These are phyloP conservation scores for Fusarium cicatricum DNA, from an alignment of 2,329 filamentous ascomycete genomes.

Conservation along the genomic window DNA sequence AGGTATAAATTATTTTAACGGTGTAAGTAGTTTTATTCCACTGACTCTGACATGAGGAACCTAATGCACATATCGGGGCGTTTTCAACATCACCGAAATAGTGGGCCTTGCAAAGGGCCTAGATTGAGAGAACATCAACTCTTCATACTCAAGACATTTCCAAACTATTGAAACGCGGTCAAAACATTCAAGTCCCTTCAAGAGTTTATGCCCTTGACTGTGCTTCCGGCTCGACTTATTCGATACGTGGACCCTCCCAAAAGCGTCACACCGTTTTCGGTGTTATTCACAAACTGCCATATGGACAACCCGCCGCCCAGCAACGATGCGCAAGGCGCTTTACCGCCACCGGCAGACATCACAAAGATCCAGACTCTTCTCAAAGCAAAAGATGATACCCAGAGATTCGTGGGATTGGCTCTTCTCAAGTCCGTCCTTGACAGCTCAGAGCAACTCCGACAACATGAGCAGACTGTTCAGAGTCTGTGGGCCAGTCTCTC, in stretches of 20 bases:
- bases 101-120: slow-evolving; percentile 20
- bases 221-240: too few species aligned
- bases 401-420: slow-evolving; percentile 72
- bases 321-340: slow-evolving; percentile 5
- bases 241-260: too few species aligned
- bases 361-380: slow-evolving; percentile 65
- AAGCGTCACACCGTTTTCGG: neutral
- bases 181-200: neutral
- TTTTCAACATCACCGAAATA: slow-evolving; percentile 18
- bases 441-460: slow-evolving; percentile 61
- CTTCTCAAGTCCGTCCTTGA: slow-evolving; percentile 73
- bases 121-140: neutral
- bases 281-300: neutral
- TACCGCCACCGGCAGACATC: slow-evolving; percentile 36
- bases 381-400: slow-evolving; percentile 69
- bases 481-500: slow-evolving; percentile 68
- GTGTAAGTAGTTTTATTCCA: too few species aligned
- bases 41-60: too few species aligned
- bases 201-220: too few species aligned
- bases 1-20: too few species aligned
- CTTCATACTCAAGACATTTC: neutral
- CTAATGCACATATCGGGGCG: slow-evolving; percentile 21
- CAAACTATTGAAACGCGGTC: neutral
- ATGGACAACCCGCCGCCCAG: slow-evolving; percentile 15
- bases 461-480: slow-evolving; percentile 56